These are phyloP conservation scores for Fusarium sp. DNA, from an alignment of 2,329 filamentous ascomycete genomes.

Conservation along the genomic window DNA sequence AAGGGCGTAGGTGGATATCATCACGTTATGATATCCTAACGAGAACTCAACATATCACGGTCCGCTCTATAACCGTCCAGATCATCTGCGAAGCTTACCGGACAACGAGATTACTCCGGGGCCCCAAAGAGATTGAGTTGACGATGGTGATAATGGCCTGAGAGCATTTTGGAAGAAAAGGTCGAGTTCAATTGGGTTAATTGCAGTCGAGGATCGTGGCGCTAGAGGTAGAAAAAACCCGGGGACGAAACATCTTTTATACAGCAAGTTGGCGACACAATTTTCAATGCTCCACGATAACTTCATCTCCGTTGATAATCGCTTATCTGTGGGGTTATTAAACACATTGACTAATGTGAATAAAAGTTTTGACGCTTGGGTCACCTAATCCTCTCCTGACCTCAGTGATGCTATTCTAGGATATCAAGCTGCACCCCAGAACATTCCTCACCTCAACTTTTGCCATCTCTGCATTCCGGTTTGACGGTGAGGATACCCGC, in stretches of 20 bases:
- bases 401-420: slow-evolving; percentile 1
- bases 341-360: slow-evolving; percentile 37
- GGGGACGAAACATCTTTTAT: slow-evolving; percentile 16
- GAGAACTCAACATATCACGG: slow-evolving; percentile 17
- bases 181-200: neutral
- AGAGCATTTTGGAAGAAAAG: neutral
- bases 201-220: neutral
- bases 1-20: slow-evolving; percentile 25
- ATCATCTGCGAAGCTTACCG: slow-evolving; percentile 3
- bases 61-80: neutral
- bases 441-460: neutral
- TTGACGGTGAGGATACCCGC: slow-evolving; percentile 12
- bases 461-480: neutral
- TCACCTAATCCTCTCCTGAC: slow-evolving; percentile 15
- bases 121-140: slow-evolving; percentile 23
- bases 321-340: slow-evolving; percentile 40
- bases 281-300: slow-evolving; percentile 6
- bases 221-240: slow-evolving; percentile 3
- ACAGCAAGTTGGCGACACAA: neutral
- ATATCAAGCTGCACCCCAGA: slow-evolving; percentile 14
- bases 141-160: neutral
- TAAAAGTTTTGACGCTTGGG: slow-evolving; percentile 13
- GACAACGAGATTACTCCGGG: slow-evolving; percentile 37
- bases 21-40: slow-evolving; percentile 46
- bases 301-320: slow-evolving; percentile 20